Conservation (phyloP, 345 rosid species). For the Melaleuca quinquenervia region DNA sequence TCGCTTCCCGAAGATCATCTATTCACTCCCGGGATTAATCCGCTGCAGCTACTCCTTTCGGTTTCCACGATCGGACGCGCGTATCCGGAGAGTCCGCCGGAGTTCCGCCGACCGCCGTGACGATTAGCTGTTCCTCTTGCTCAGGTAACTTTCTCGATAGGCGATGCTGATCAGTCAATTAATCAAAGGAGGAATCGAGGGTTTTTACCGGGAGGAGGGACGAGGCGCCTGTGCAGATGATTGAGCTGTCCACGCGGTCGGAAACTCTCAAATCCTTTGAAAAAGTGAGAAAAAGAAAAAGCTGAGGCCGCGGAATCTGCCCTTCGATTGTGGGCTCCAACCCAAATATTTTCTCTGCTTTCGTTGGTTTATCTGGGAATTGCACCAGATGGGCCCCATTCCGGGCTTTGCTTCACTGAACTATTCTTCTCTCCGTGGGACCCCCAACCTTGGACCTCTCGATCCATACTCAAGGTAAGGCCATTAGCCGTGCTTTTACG, state of each 20-base stretch:
- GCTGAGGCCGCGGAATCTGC: not conserved
- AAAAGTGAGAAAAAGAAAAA: not conserved
- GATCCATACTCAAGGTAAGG: not conserved
- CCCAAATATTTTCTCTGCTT: not conserved
- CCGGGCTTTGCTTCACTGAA: not conserved
- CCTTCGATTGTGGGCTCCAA: slow-evolving; percentile 15
- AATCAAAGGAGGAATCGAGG: not conserved
- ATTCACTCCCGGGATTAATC: not conserved
- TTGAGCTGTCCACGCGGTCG: slow-evolving; percentile 9
- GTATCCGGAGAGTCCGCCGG: too few relatives aligned
- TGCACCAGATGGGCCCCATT: not conserved
- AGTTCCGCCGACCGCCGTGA: too few relatives aligned
- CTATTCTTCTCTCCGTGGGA: not conserved
- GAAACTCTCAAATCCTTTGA: not conserved
- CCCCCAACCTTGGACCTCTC: not conserved
- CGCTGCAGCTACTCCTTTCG: not conserved
- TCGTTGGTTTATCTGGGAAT: slow-evolving; percentile 7
- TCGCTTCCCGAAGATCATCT: not conserved
- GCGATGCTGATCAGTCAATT: not conserved
- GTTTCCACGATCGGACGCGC: not conserved
- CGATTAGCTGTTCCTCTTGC: not conserved
- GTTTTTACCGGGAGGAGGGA: not conserved
- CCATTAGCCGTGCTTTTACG: not conserved
- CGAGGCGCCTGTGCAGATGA: not conserved
- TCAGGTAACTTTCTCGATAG: not conserved